A percentile compares a stretch with the other conserved stretches of the same genome.
phyloP scores from a whole-genome alignment of 2,329 filamentous ascomycete genomes.

The Xylariaceae sp. region DNA sequence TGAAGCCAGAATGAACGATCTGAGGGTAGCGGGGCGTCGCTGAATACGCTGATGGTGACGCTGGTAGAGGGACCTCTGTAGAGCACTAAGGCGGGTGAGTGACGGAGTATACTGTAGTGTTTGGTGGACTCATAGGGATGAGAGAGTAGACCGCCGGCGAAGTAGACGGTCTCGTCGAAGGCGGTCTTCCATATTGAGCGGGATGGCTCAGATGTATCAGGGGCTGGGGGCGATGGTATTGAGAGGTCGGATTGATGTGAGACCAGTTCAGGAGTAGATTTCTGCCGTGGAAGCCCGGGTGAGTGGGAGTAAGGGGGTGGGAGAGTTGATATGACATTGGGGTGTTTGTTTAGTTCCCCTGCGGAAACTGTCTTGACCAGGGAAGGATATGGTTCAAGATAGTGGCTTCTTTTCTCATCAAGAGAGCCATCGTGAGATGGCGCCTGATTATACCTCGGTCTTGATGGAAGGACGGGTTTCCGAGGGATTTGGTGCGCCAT shows the following conservation, averaged over 20 bases:
- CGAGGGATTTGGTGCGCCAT: constrained; percentile 16
- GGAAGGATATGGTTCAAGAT: constrained; percentile 19
- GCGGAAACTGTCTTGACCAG: constrained; percentile 9
- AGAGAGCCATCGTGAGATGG: constrained; percentile 12
- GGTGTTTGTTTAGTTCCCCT: constrained; percentile 6
- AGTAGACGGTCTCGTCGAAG: constrained; percentile 55
- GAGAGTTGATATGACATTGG: neutral
- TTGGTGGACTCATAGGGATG: constrained; percentile 60
- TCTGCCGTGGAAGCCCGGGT: constrained; percentile 9
- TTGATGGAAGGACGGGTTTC: constrained; percentile 20
- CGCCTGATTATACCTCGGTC: neutral
- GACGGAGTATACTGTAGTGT: constrained; percentile 61
- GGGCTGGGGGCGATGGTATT: constrained; percentile 6
- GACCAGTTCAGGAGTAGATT: constrained; percentile 18
- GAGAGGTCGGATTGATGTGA: constrained; percentile 17
- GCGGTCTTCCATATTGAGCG: constrained; percentile 42
- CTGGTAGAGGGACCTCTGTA: constrained; percentile 61
- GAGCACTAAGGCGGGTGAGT: constrained; percentile 58
- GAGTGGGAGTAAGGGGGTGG: constrained; percentile 6
- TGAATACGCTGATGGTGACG: constrained; percentile 59
- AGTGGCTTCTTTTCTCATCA: constrained; percentile 24
- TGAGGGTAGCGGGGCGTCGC: constrained; percentile 49
- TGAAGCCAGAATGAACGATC: constrained; percentile 62
- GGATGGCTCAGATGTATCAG: constrained; percentile 4
- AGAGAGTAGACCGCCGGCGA: constrained; percentile 58